Evolutionary conservation across 257 asterid species (phyloP), one percentile per base, ranked within the genome.

Genomic region (Nicotiana paniculata): DNA sequence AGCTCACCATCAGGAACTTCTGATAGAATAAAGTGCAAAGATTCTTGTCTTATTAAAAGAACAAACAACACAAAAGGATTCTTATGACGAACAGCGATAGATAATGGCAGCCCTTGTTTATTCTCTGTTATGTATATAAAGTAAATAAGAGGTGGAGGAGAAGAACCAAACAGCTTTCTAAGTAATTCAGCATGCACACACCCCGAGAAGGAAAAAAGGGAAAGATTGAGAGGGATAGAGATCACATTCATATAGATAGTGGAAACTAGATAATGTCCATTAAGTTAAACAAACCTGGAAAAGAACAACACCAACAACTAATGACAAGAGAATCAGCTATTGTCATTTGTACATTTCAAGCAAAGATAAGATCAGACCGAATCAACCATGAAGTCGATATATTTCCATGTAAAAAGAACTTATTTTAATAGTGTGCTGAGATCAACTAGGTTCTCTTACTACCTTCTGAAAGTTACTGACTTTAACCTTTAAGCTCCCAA

Each of bases 111-210:
- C 53, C 32, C 39, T 30, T 80, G 75, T 4, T 64, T 80, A 80
- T 24, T 61, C 48, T 48, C 82, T 39, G 48, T 26, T 33, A 46
- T 4, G 8, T 48, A 80, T 43, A 62, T 64, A 39, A 80, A 43
- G 77, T 74, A 24, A 15, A 4, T 46, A 48, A 74, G 79, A 82
- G 66, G 74, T 48, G 33, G 46, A 66, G 83, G 81, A 74, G 62
- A 62, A 80, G 86, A 85, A 70, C 18, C 51, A 33, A 82, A 64
- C 77, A 69, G 58, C 80, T 76, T 85, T 64, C 77, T 30, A 5
- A 69, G 59, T 68, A 66, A 53, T 24, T 32, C 58, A 82, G 33
- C 80, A 37, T 37, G 57, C 18, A 21, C 77, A 26, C 12, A 70
- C 68, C 82, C 65, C 46, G 48, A 83, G 83, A 58, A 79, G 75